Evolutionary conservation across 1,139 yeast species (phyloP), one percentile per base, ranked within the genome.

Genomic region (Suhomyces bokatorum): DNA sequence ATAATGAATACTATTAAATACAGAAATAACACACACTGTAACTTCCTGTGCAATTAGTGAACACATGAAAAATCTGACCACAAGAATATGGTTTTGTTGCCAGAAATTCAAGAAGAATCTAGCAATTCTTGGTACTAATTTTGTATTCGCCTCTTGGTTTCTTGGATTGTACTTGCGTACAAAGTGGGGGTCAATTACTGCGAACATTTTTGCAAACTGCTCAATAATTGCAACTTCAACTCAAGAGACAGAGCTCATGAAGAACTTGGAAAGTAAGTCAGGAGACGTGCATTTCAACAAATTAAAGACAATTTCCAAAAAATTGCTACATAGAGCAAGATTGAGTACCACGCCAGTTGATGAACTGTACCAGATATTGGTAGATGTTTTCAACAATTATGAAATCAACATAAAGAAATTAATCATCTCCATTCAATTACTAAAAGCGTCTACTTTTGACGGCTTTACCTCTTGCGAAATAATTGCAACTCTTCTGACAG

Each of bases 351-450:
- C 44, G 43, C 69, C 73, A 0, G 49, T 59, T 8, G 81, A 77
- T 54, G 73, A 67, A 47, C 69, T 65, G 14, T 75, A 72, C 50
- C 72, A 74, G 37, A 48, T 36, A 0, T 42, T 67, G 13, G 48
- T 61, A 9, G 49, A 51, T 7, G 55, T 53, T n/a, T 55, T 67
- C n/a, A 39, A 47, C 4, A 39, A 44, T 0, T 35, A 57, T 7
- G 62, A 60, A 16, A 51, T 45, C 7, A 50, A 51, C 3, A 35
- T 70, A 14, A 46, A 52, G 6, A 42, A 46, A 1, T 49, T 73
- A 28, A 47, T 57, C 20, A 58, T 58, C 17, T 59, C 62, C 38
- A 42, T 59, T 8, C 47, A 49, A 7, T 39, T 40, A 2, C 62
- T 53, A 39, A 50, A 53, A 1, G 45, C 42, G 9, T 46, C 48